Evolutionary conservation across 2,329 filamentous ascomycete genomes (phyloP).

Genomic region (Fusarium azukiicola): DNA sequence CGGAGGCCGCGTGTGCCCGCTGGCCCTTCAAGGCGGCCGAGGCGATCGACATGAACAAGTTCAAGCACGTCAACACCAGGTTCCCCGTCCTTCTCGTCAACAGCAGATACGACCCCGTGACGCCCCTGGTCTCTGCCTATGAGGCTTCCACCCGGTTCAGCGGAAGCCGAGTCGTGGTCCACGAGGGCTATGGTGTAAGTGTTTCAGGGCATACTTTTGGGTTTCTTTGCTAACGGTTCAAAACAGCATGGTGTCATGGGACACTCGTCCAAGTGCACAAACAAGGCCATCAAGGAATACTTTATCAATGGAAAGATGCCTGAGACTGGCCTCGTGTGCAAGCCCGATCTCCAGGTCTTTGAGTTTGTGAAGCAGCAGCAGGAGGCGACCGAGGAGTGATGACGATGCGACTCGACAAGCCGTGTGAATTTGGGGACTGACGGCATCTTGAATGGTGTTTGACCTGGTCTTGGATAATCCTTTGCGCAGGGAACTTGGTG

Average conservation of each 20-base stretch:
- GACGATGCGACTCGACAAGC: not conserved
- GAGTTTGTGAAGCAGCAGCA: too few species aligned
- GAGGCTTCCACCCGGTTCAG: not conserved
- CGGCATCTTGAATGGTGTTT: not conserved
- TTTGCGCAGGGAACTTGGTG: not conserved
- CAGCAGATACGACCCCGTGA: slow-evolving; percentile 13
- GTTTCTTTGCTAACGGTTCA: not conserved
- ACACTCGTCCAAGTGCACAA: not conserved
- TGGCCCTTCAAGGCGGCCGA: slow-evolving; percentile 20
- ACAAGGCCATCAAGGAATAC: not conserved
- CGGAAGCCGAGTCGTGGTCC: slow-evolving; percentile 10
- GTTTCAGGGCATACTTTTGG: not conserved
- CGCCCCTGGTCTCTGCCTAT: not conserved
- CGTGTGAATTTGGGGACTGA: not conserved
- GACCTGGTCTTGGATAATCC: not conserved
- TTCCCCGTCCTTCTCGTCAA: slow-evolving; percentile 7
- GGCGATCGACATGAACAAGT: not conserved
- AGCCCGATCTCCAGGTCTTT: not conserved
- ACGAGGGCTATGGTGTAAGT: slow-evolving; percentile 21
- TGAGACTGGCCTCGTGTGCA: not conserved
- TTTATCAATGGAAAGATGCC: not conserved
- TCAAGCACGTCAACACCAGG: slow-evolving; percentile 4
- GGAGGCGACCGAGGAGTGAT: not conserved
- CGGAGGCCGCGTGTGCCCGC: not conserved
- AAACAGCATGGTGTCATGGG: not conserved